phyloP scores from a whole-genome alignment of 768 basidiomycete species.

The Fibroporia radiculosa region DNA sequence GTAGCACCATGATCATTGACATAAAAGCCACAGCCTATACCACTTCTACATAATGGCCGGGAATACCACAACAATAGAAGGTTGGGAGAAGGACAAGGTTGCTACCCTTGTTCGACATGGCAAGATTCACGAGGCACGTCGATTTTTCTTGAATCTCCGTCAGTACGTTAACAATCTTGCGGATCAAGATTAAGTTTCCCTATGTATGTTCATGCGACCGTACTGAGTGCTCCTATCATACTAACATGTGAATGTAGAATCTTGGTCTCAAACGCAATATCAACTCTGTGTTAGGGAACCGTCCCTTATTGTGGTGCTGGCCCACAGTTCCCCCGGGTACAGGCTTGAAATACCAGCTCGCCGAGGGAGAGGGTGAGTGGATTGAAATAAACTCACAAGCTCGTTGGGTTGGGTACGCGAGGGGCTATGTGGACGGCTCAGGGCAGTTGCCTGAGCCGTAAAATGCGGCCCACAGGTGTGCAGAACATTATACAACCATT shows the following conservation, averaged over 20 bases:
- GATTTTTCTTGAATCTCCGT: not conserved
- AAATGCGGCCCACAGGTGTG: too few relatives aligned
- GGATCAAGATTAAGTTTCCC: conserved; percentile 74
- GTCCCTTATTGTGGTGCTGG: conserved; percentile 78
- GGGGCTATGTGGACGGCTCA: not conserved
- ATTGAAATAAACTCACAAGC: conserved; percentile 28
- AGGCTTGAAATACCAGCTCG: conserved; percentile 73
- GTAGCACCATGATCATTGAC: conserved; percentile 2
- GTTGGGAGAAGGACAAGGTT: conserved; percentile 96
- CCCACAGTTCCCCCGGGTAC: conserved; percentile 60
- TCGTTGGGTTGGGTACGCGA: conserved; percentile 7
- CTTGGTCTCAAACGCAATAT: conserved; percentile 71
- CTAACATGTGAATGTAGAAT: conserved; percentile 43
- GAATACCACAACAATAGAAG: conserved; percentile 95
- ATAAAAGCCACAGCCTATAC: conserved; percentile 53
- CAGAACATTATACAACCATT: not conserved
- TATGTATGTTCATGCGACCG: conserved; percentile 50
- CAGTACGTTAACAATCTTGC: not conserved
- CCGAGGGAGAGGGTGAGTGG: conserved; percentile 71
- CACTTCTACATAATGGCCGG: conserved; percentile 70
- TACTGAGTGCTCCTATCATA: not conserved
- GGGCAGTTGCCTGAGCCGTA: conserved; percentile 5
- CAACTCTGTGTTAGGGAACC: conserved; percentile 67
- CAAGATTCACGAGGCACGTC: conserved; percentile 66
- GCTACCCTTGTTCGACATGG: conserved; percentile 79